Evolutionary conservation across 768 basidiomycete species (phyloP).

Genomic region (Amanita subjunquillea): DNA sequence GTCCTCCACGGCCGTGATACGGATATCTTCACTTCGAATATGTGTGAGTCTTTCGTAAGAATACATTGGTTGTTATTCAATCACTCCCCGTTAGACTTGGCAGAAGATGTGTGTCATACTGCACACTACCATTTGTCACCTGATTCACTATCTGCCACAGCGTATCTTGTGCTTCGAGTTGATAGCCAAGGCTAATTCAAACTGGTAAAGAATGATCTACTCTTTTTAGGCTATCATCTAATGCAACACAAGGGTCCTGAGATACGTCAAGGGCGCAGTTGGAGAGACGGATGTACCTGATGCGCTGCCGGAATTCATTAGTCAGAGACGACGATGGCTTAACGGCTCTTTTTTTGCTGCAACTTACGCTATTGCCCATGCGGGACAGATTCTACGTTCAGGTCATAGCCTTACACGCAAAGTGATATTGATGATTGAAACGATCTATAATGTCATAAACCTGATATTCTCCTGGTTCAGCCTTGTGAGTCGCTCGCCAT

Average conservation of each 20-base stretch:
- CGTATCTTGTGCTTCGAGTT: conserved; percentile 79
- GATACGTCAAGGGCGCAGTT: conserved; percentile 90
- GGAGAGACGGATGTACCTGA: conserved; percentile 95
- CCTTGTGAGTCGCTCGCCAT: conserved; percentile 42
- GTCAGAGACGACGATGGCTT: conserved; percentile 81
- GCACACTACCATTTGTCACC: neutral
- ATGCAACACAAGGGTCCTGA: conserved; percentile 66
- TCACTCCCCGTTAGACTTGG: conserved; percentile 48
- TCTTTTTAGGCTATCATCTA: conserved; percentile 8
- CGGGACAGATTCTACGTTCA: conserved; percentile 66
- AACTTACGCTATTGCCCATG: conserved; percentile 86
- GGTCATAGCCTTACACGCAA: conserved; percentile 79
- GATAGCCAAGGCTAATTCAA: conserved; percentile 66
- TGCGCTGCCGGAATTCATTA: conserved; percentile 85
- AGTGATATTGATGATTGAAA: conserved; percentile 63
- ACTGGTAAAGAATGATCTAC: conserved; percentile 32
- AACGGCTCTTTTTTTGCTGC: conserved; percentile 95
- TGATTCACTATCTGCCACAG: conserved; percentile 23
- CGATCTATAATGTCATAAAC: conserved; percentile 80
- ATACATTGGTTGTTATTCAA: conserved; percentile 3
- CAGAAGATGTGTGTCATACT: conserved; percentile 64
- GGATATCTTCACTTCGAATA: conserved; percentile 92
- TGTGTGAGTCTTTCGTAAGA: conserved; percentile 52
- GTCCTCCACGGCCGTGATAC: conserved; percentile 73
- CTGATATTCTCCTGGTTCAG: conserved; percentile 91